Evolutionary conservation across 306 rosid species (phyloP).

Genomic region (Cyamopsis tetragonoloba): DNA sequence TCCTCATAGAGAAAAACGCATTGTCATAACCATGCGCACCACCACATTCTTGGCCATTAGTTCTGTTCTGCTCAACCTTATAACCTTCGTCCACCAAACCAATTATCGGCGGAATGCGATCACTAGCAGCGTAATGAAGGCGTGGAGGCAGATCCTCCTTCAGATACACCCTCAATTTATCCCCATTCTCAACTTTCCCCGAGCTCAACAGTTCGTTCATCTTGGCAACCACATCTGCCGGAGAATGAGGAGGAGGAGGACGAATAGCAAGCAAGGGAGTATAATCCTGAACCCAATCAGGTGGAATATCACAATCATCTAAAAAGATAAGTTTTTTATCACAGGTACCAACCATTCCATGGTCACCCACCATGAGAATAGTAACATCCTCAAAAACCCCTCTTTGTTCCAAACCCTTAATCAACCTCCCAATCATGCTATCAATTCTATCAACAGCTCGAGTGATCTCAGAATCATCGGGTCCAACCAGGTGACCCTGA

Average conservation of each 20-base stretch:
- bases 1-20: conserved; percentile 79
- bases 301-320: conserved; percentile 56
- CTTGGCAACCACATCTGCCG: conserved; percentile 38
- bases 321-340: conserved; percentile 63
- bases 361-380: conserved; percentile 84
- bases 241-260: conserved; percentile 42
- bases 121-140: conserved; percentile 61
- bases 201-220: conserved; percentile 69
- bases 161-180: conserved; percentile 52
- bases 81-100: conserved; percentile 75
- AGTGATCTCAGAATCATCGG: conserved; percentile 76
- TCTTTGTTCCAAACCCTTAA: conserved; percentile 66
- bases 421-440: conserved; percentile 63
- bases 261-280: conserved; percentile 72
- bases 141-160: conserved; percentile 81
- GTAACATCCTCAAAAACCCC: conserved; percentile 73
- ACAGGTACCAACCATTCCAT: conserved; percentile 97
- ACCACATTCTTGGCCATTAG: conserved; percentile 53
- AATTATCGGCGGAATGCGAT: conserved; percentile 69
- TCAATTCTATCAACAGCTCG: conserved; percentile 68
- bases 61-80: conserved; percentile 63
- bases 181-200: conserved; percentile 70
- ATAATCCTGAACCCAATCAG: conserved; percentile 54
- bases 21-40: conserved; percentile 96
- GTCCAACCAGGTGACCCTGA: conserved; percentile 86